Base-by-base conservation (phyloP, 257 asterid genomes). In the Petunia axillaris region DNA sequence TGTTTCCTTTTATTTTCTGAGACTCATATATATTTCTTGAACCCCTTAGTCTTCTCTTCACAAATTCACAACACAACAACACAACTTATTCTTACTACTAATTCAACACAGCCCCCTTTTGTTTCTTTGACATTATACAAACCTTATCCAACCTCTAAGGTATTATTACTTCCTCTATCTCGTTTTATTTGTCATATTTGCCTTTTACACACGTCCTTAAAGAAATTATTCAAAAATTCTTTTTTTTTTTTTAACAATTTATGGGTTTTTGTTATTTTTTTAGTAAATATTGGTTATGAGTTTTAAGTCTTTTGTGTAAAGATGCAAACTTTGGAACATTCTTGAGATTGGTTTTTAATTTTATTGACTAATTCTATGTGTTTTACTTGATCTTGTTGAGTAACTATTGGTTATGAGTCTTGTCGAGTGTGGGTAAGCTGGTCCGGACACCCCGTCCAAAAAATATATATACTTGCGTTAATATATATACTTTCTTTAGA, bases 21-120 rank as follows among this genome's bases (percentile, higher is more conserved):
- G 59, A 54, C 76, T 52, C 89, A 85, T 90, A 91, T 66, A 84
- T 77, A 50, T 85, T 76, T 88, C 77, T 67, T 82, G 62, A 67
- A 66, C 76, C 79, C 80, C 54, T 73, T 54, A 3, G 59, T 82
- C 67, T 82, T 81, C 82, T 62, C 79, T 79, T 41, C 83, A 77
- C 68, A 75, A 15, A 37, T 50, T 58, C 62, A 41, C 71, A 78
- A 77, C 41, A 43, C 35, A 50, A 75, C 14, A 53, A 57, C 25
- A 4, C 36, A 50, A 63, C 62, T 64, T 35, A 54, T 64, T 79
- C 59, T 36, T 11, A 14, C 64, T 36, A 13, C 65, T 77, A 43
- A 41, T 41, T 77, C 54, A 58, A 9, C 5, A 16, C 16, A 16
- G 25, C 40, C 16, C 37, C 6, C 4, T 55, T 50, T 14, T 7